Conservation (phyloP, 148 eudicot genomes). For the Fagopyrum tataricum region DNA sequence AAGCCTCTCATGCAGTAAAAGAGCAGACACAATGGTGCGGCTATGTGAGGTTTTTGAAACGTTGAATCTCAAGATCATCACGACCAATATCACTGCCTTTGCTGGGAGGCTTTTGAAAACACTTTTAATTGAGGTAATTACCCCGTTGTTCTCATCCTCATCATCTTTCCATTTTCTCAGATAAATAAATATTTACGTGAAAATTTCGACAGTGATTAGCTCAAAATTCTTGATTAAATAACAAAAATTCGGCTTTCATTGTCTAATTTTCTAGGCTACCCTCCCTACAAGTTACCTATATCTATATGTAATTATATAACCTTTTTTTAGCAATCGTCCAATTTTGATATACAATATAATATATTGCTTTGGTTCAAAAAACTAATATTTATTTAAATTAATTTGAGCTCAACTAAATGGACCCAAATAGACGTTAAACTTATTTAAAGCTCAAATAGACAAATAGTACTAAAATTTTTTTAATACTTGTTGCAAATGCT, state of each 20-base stretch:
- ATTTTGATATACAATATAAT: no score
- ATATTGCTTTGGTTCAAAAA: neutral
- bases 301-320: no score
- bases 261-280: no score
- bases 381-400: no score
- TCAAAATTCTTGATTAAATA: no score
- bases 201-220: neutral
- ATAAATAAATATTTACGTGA: neutral
- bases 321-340: neutral
- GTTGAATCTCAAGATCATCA: neutral
- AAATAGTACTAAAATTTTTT: no score
- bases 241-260: no score
- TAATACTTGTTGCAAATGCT: no score
- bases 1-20: neutral
- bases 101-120: neutral
- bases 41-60: neutral
- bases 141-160: neutral
- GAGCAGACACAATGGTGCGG: neutral
- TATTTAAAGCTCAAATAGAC: neutral
- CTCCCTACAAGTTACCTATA: no score
- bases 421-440: no score
- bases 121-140: neutral
- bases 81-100: constrained; percentile 1
- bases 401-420: no score
- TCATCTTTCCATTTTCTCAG: neutral